phyloP scores from a whole-genome alignment of 352 stramenopile genomes.

The Phytopythium sindhum region DNA sequence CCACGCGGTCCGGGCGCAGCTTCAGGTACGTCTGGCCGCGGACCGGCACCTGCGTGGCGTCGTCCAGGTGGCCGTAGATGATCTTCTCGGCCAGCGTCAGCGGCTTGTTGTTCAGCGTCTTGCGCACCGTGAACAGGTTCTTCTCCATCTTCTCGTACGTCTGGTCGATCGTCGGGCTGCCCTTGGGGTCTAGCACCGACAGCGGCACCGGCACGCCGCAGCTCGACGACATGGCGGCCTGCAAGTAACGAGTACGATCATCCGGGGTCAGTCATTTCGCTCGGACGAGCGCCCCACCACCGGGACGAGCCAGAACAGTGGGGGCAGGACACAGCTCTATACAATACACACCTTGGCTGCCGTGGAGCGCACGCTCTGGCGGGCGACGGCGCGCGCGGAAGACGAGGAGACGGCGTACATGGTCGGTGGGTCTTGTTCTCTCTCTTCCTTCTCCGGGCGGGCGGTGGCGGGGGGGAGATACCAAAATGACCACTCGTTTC shows the following conservation, averaged over 20 bases:
- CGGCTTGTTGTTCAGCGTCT: slow-evolving; percentile 86
- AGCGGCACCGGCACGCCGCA: slow-evolving; percentile 77
- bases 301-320: background rate
- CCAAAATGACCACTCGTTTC: slow-evolving; percentile 70
- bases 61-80: slow-evolving; percentile 93
- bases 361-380: slow-evolving; percentile 68
- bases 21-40: slow-evolving; percentile 92
- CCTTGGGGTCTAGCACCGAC: slow-evolving; percentile 87
- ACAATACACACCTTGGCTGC: slow-evolving; percentile 43
- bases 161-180: slow-evolving; percentile 91
- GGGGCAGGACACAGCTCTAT: background rate
- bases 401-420: slow-evolving; percentile 66
- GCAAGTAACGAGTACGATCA: background rate
- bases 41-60: slow-evolving; percentile 76
- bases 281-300: too few species aligned
- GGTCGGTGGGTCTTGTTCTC: slow-evolving; percentile 5
- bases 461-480: slow-evolving; percentile 55
- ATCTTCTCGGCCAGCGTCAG: slow-evolving; percentile 94
- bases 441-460: slow-evolving; percentile 22
- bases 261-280: too few species aligned
- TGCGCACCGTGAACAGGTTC: slow-evolving; percentile 87
- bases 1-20: slow-evolving; percentile 90
- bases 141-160: slow-evolving; percentile 92
- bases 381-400: slow-evolving; percentile 44
- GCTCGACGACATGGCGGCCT: slow-evolving; percentile 71